phyloP scores from a whole-genome alignment of 2,329 filamentous ascomycete species.

The Scleromitrula shiraiana region DNA sequence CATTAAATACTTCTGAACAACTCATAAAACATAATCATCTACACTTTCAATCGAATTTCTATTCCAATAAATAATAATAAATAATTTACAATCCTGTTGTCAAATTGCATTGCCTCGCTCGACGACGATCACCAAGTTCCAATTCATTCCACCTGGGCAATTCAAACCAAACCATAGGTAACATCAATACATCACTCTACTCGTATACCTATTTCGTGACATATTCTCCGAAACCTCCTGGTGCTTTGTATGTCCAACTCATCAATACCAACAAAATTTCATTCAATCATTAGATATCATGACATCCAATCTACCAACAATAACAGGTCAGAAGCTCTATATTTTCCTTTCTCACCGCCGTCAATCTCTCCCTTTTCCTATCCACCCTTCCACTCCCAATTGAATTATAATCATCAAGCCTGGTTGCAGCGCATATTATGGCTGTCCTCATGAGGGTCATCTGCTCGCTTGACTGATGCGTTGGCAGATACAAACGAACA shows the following conservation, averaged over 20 bases:
- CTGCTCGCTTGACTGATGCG: constrained; percentile 24
- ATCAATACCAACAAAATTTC: neutral
- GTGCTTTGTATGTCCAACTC: constrained; percentile 4
- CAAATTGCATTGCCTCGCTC: too few relatives aligned
- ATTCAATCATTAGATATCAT: constrained; percentile 3
- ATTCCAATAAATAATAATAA: neutral
- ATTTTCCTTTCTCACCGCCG: constrained; percentile 11
- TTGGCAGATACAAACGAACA: constrained; percentile 24
- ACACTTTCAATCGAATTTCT: neutral
- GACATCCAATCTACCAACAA: constrained; percentile 5
- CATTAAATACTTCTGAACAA: neutral
- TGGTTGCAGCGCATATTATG: constrained; percentile 20
- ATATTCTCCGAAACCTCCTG: constrained; percentile 6
- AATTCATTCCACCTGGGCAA: neutral
- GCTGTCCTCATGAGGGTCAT: constrained; percentile 15
- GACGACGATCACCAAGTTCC: too few relatives aligned
- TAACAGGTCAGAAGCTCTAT: constrained; percentile 15
- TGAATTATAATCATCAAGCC: constrained; percentile 12
- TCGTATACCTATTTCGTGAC: constrained; percentile 9
- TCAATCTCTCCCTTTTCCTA: constrained; percentile 3
- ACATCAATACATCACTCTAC: neutral
- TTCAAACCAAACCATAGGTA: neutral
- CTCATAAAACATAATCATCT: neutral
- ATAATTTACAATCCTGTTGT: neutral
- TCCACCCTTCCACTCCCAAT: constrained; percentile 9